Evolutionary conservation across 805 yeast genomes (phyloP).

Genomic region (Candida endomychidarum): DNA sequence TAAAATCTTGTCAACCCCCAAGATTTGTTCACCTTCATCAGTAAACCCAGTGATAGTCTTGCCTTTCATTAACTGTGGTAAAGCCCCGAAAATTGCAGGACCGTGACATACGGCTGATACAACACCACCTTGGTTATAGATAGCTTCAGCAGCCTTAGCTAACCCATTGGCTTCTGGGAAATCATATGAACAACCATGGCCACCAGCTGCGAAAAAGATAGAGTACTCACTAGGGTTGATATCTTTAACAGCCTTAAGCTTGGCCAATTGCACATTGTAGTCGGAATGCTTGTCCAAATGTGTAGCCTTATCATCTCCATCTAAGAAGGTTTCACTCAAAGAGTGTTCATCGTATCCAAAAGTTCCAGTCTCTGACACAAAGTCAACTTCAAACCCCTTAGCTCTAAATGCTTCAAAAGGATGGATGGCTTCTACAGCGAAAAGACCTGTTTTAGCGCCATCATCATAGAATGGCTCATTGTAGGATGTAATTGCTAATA

Average conservation of each 20-base stretch:
- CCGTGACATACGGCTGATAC: slow-evolving; percentile 71
- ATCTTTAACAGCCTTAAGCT: slow-evolving; percentile 48
- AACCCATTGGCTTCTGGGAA: slow-evolving; percentile 51
- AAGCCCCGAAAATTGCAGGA: slow-evolving; percentile 54
- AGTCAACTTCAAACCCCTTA: slow-evolving; percentile 52
- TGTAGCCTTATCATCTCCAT: slow-evolving; percentile 43
- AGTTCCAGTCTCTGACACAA: slow-evolving; percentile 59
- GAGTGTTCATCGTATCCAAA: slow-evolving; percentile 63
- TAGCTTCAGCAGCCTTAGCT: slow-evolving; percentile 44
- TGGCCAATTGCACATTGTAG: slow-evolving; percentile 37
- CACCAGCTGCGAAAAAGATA: slow-evolving; percentile 63
- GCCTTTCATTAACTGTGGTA: slow-evolving; percentile 49
- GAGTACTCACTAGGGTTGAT: slow-evolving; percentile 49
- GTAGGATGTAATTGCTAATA: slow-evolving; percentile 46
- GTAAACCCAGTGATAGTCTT: slow-evolving; percentile 62
- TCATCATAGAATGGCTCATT: slow-evolving; percentile 52
- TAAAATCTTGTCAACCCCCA: slow-evolving; percentile 23
- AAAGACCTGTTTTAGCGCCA: slow-evolving; percentile 62
- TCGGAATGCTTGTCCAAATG: slow-evolving; percentile 39
- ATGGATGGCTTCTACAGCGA: slow-evolving; percentile 57
- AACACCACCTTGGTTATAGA: slow-evolving; percentile 53
- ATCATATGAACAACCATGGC: slow-evolving; percentile 63
- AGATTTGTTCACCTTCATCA: slow-evolving; percentile 48
- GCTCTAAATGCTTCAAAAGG: slow-evolving; percentile 51
- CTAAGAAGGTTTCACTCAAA: slow-evolving; percentile 31